Base-by-base conservation (phyloP, 1,284 basidiomycete species). In the Apiotrichum laibachii region DNA sequence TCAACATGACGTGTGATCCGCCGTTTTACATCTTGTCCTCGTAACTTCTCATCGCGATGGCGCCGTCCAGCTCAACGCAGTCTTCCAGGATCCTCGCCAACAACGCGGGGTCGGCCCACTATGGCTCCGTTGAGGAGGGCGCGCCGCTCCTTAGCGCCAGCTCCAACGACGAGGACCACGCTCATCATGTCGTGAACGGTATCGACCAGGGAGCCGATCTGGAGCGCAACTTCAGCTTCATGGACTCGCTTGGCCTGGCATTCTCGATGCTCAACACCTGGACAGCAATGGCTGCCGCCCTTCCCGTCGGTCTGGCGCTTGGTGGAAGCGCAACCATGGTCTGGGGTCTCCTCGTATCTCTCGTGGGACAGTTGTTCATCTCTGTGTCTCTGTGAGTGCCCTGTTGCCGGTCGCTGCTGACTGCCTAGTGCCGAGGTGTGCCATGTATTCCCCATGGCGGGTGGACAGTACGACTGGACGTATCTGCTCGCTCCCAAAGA, bases 391-490 rank as follows among this genome's bases (percentile, higher is more conserved):
- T 77, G 68, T 60, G 18, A 47, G 59, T 44, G 13, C 4, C 4
- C 2, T 5, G 2, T 18, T 42, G 15, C 5, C 6, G 19, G n/a
- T 5, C 9, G 1, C 3, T 21, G n/a, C 10, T 7, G 10, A 6
- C 18, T 12, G 11, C 1, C n/a, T 13, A 56, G 54, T 4, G 59
- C 55, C 22, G 59, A 61, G 44, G 51, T 61, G 52, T 62, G 61
- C 44, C 61, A 62, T 47, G 57, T 59, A 21, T 54, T 42, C 34
- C 55, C 57, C 39, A 48, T 42, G 37, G 53, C 76, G 0, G 78
- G 77, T 1, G 78, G 78, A 5, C 79, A 79, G 51, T 78, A 79
- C 53, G 76, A 80, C 58, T 79, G 76, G 73, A 55, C 70, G 5
- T 75, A 68, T 22, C 63, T 70, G 18, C 67, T 79, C 1, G 55